phyloP scores from a whole-genome alignment of 495 filamentous ascomycete species.

The Neurospora terricola region DNA sequence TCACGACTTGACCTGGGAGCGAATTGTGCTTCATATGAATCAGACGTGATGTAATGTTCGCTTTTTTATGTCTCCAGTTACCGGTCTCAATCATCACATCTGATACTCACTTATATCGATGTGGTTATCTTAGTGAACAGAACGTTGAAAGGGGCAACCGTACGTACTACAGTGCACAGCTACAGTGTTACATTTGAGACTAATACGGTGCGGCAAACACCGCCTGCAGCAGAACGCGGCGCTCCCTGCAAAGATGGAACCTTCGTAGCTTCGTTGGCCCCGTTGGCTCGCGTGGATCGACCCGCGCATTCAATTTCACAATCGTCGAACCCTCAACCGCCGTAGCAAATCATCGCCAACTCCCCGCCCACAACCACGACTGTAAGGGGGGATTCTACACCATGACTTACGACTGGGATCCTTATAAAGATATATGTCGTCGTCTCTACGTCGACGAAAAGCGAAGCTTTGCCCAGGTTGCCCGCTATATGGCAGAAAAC shows the following conservation, averaged over 20 bases:
- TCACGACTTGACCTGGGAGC: neutral
- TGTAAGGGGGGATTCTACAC: neutral
- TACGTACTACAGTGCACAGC: neutral
- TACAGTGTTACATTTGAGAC: neutral
- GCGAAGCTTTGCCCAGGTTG: conserved; percentile 57
- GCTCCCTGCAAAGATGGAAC: neutral
- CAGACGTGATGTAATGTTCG: neutral
- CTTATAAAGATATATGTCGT: conserved; percentile 56
- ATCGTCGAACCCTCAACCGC: neutral
- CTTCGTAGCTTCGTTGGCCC: neutral
- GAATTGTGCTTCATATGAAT: neutral
- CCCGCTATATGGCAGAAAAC: conserved; percentile 48
- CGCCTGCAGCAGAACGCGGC: neutral
- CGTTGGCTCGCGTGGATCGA: neutral
- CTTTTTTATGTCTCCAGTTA: neutral
- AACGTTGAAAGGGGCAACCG: neutral
- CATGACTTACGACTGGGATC: conserved; percentile 73
- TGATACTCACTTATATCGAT: neutral
- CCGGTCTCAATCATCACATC: neutral
- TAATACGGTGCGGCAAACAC: neutral
- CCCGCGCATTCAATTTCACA: neutral
- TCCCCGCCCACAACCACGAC: neutral
- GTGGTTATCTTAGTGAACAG: neutral
- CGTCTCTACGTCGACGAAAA: conserved; percentile 66
- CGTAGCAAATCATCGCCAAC: neutral